Percentiles rank a stretch among this genome's conserved stretches.
phyloP scores from a whole-genome alignment of 768 basidiomycete genomes.

The Lentinula boryana region DNA sequence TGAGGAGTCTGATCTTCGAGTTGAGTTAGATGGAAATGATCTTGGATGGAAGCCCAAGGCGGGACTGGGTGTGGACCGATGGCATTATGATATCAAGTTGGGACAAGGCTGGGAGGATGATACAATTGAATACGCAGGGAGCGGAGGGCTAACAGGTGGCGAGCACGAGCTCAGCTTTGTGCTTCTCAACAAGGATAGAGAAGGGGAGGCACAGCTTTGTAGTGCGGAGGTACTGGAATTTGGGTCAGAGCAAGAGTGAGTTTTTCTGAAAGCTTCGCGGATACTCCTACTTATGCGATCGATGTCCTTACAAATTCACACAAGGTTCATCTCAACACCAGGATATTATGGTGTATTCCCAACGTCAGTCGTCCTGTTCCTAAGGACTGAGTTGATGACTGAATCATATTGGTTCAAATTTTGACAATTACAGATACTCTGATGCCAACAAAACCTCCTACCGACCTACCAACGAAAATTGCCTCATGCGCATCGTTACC shows the following conservation, averaged over 20 bases:
- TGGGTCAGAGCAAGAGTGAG: conserved; percentile 56
- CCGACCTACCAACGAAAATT: conserved; percentile 79
- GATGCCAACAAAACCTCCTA: conserved; percentile 60
- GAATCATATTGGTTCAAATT: neutral
- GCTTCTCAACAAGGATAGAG: conserved; percentile 38
- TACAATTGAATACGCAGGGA: no score
- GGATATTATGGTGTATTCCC: conserved; percentile 67
- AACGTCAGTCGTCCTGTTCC: conserved; percentile 41
- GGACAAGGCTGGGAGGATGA: conserved; percentile 33
- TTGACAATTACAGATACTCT: conserved; percentile 44
- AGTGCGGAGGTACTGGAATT: conserved; percentile 72
- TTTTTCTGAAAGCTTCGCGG: conserved; percentile 1
- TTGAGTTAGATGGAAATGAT: conserved; percentile 56
- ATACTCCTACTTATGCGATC: no score
- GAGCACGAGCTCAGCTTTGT: conserved; percentile 55
- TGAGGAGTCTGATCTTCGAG: conserved; percentile 39
- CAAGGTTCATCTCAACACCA: conserved; percentile 52
- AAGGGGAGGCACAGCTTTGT: conserved; percentile 67
- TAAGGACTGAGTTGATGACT: neutral
- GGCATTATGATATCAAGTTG: conserved; percentile 63
- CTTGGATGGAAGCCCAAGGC: conserved; percentile 52
- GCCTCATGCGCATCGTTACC: conserved; percentile 72
- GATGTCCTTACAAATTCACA: neutral
- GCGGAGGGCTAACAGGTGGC: conserved; percentile 35
- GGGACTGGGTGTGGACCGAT: conserved; percentile 62